A percentile compares a stretch with the other conserved stretches of the same genome.
Conservation (phyloP, 257 asterid species). For the Verbascum thapsus region DNA sequence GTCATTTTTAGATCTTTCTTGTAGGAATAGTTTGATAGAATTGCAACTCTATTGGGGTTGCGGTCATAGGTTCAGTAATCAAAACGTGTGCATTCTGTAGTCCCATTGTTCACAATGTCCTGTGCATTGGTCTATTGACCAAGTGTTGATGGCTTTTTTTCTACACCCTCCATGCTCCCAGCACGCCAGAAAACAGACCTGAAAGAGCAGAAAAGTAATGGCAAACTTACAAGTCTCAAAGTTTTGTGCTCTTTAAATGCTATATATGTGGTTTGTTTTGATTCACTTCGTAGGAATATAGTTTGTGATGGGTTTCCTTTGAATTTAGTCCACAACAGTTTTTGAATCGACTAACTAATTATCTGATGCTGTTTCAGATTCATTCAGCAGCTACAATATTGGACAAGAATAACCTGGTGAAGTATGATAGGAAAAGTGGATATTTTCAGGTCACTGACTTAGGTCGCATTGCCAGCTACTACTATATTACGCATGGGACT, state of each 20-base stretch:
- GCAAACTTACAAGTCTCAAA: background rate
- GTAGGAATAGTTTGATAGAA: background rate
- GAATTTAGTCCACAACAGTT: background rate
- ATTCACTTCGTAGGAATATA: background rate
- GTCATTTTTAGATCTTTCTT: background rate
- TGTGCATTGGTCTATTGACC: slow-evolving; percentile 12
- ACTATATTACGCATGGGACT: slow-evolving; percentile 57
- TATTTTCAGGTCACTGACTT: slow-evolving; percentile 64
- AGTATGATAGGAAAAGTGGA: slow-evolving; percentile 66
- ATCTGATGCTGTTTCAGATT: slow-evolving; percentile 39
- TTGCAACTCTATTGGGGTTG: background rate
- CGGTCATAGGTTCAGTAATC: background rate
- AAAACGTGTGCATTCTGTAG: background rate
- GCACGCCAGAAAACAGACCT: background rate
- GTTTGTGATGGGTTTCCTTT: slow-evolving; percentile 4
- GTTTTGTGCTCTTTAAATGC: background rate
- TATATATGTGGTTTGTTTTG: slow-evolving; percentile 7
- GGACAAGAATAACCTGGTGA: slow-evolving; percentile 63
- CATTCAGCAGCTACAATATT: slow-evolving; percentile 56
- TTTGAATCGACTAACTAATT: slow-evolving; percentile 7
- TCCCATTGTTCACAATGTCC: background rate
- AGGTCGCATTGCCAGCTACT: slow-evolving; percentile 70
- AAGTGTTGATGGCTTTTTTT: background rate
- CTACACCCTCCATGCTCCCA: background rate
- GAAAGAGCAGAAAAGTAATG: background rate